A percentile compares a stretch with the other conserved stretches of the same genome.
Conservation (phyloP, 176 grass and related monocot species). For the Avena insularis region DNA sequence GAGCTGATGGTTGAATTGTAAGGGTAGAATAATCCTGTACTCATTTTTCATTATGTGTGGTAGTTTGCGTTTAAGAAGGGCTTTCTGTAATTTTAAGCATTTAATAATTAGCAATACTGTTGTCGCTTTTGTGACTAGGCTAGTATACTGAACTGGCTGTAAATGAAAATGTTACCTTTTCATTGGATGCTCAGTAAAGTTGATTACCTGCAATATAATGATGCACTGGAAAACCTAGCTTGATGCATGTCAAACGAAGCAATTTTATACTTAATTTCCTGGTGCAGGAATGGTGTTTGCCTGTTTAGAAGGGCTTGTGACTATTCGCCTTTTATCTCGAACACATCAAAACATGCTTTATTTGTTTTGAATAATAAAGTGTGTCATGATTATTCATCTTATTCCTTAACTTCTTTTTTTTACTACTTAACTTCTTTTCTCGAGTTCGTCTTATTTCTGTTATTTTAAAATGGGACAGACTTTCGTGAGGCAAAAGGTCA, state of each 20-base stretch:
- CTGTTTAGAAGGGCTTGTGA: conserved; percentile 21
- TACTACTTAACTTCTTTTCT: conserved; percentile 32
- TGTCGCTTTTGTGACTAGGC: background rate
- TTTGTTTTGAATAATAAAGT: conserved; percentile 23
- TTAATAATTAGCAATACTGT: conserved; percentile 19
- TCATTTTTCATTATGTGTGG: conserved; percentile 22
- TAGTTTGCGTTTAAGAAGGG: background rate
- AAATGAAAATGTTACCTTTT: conserved; percentile 31
- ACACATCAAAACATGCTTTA: conserved; percentile 13
- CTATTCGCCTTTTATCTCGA: conserved; percentile 8
- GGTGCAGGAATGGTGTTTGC: conserved; percentile 12
- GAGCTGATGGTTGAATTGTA: conserved; percentile 19
- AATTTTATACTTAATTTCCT: conserved; percentile 20
- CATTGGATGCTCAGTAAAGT: conserved; percentile 13
- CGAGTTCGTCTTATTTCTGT: conserved; percentile 45
- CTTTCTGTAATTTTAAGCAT: conserved; percentile 9
- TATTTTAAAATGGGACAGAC: conserved; percentile 83
- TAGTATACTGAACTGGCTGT: background rate
- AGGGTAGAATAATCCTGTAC: background rate
- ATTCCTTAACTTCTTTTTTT: background rate
- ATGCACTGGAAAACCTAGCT: conserved; percentile 4
- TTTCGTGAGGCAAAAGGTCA: conserved; percentile 93
- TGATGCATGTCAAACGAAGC: background rate
- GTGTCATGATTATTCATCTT: conserved; percentile 15
- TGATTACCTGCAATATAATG: conserved; percentile 28